Conservation (phyloP, 2,329 filamentous ascomycete genomes). For the Lachnellula cervina region DNA sequence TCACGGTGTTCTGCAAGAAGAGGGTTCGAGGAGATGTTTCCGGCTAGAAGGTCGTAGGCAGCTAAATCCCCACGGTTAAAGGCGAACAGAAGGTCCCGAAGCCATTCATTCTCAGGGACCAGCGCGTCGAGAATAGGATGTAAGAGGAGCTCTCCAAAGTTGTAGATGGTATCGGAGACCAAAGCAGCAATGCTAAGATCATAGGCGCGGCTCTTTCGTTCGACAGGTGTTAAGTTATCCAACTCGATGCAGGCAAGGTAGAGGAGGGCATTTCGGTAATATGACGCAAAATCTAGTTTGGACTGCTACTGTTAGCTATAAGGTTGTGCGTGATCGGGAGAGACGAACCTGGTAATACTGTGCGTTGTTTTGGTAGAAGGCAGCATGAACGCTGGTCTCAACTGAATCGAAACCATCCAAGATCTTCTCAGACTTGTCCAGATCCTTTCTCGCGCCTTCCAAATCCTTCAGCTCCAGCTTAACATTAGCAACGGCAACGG, state of each 20-base stretch:
- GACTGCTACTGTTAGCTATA: conserved; percentile 39
- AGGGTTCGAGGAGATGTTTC: conserved; percentile 73
- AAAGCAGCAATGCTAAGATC: conserved; percentile 89
- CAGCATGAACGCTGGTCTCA: conserved; percentile 90
- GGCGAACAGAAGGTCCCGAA: conserved; percentile 91
- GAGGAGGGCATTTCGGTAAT: conserved; percentile 95
- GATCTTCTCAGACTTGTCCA: conserved; percentile 82
- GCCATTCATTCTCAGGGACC: conserved; percentile 74
- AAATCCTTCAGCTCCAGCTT: conserved; percentile 76
- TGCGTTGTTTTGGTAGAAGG: conserved; percentile 93
- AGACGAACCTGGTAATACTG: conserved; percentile 76
- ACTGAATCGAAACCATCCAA: conserved; percentile 91
- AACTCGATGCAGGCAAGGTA: conserved; percentile 96
- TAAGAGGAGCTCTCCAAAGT: conserved; percentile 97
- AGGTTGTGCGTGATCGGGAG: neutral
- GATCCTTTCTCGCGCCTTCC: conserved; percentile 77
- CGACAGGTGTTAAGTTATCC: conserved; percentile 63
- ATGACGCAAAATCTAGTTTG: conserved; percentile 88
- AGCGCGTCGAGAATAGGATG: conserved; percentile 92
- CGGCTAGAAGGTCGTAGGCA: conserved; percentile 78
- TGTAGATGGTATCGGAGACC: conserved; percentile 94
- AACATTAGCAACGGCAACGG: conserved; percentile 81
- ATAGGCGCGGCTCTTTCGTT: conserved; percentile 80
- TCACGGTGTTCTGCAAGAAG: conserved; percentile 74
- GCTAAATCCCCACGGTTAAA: conserved; percentile 94